Evolutionary conservation across 2,329 filamentous ascomycete genomes (phyloP).

Genomic region (Calonectria honghensis): DNA sequence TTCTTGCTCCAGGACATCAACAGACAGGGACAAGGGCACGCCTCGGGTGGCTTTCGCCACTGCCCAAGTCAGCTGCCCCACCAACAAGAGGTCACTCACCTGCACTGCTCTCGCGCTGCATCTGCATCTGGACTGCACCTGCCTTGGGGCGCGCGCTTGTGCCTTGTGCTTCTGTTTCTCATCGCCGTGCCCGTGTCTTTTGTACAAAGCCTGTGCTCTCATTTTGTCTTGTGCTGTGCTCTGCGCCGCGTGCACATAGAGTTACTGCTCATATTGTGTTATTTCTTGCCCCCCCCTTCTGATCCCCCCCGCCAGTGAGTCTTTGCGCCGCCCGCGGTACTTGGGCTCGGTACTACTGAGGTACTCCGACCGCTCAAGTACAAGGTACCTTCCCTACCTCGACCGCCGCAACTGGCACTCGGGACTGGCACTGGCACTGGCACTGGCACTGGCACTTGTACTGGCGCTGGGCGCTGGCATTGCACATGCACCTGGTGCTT

Average conservation of each 20-base stretch:
- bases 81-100: slow-evolving; percentile 49
- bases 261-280: neutral
- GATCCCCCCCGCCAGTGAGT: slow-evolving; percentile 9
- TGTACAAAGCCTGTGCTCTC: slow-evolving; percentile 34
- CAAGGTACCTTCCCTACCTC: slow-evolving; percentile 42
- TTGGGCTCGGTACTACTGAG: slow-evolving; percentile 22
- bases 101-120: slow-evolving; percentile 38
- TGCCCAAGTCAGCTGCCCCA: slow-evolving; percentile 59
- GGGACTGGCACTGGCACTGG: slow-evolving; percentile 30
- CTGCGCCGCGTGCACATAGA: neutral
- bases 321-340: slow-evolving; percentile 10
- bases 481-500: slow-evolving; percentile 37
- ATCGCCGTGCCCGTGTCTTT: slow-evolving; percentile 39
- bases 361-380: neutral
- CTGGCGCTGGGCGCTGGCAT: slow-evolving; percentile 32
- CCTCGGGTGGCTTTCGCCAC: slow-evolving; percentile 56
- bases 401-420: slow-evolving; percentile 20
- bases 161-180: slow-evolving; percentile 19
- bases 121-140: slow-evolving; percentile 22
- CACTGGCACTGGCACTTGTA: slow-evolving; percentile 44
- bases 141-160: slow-evolving; percentile 17
- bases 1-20: slow-evolving; percentile 16
- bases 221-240: slow-evolving; percentile 11
- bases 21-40: slow-evolving; percentile 40
- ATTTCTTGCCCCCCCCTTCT: neutral